Conservation (phyloP, 345 rosid species). For the Cochlearia excelsa region DNA sequence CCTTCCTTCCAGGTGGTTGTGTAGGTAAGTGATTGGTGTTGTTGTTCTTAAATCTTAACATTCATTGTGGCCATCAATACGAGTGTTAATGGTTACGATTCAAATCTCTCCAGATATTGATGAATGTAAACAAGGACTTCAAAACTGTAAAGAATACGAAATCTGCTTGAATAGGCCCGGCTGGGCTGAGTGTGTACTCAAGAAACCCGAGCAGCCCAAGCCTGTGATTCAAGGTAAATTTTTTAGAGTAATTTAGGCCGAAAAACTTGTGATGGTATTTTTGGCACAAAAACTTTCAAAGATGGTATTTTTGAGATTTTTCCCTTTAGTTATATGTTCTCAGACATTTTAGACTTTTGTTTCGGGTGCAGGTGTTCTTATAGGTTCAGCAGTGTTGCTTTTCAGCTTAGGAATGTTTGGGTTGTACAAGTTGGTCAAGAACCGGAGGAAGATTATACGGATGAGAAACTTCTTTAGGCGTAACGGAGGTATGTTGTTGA, state of each 20-base stretch:
- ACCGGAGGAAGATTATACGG: neutral
- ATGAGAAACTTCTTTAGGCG: constrained; percentile 29
- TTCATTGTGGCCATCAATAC: too few species aligned
- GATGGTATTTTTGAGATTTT: neutral
- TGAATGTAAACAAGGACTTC: constrained; percentile 27
- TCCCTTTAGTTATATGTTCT: too few species aligned
- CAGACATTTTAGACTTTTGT: neutral
- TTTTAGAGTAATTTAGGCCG: neutral
- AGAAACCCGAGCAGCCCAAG: constrained; percentile 3
- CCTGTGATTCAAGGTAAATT: constrained; percentile 34
- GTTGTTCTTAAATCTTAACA: neutral
- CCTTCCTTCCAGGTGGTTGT: constrained; percentile 36
- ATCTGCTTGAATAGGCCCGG: constrained; percentile 18
- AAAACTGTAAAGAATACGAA: constrained; percentile 16
- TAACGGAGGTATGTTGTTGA: constrained; percentile 35
- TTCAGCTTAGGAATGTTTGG: constrained; percentile 24
- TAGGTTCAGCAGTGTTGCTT: constrained; percentile 23
- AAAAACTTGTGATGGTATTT: too few species aligned
- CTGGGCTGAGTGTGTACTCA: constrained; percentile 1
- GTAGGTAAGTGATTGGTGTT: constrained; percentile 23
- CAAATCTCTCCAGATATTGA: constrained; percentile 27
- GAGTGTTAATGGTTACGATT: too few species aligned
- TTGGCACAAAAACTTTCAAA: too few species aligned
- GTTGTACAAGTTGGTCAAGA: constrained; percentile 5
- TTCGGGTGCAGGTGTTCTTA: constrained; percentile 26